These are phyloP conservation scores for Verticillium longisporum DNA, from an alignment of 2,329 filamentous ascomycete species.

Conservation along the genomic window DNA sequence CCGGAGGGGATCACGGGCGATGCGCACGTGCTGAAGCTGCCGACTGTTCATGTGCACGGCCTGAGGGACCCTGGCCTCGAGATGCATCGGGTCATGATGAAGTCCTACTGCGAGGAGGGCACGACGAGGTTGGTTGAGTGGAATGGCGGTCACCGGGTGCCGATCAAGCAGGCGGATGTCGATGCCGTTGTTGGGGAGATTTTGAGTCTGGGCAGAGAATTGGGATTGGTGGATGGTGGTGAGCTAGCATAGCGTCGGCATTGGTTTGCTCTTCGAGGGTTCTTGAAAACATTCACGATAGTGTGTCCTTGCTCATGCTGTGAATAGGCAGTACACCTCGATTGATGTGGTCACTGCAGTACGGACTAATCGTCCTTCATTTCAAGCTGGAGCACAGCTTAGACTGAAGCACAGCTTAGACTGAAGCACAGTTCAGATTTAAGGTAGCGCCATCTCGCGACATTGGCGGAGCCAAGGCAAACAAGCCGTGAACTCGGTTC, in stretches of 20 bases:
- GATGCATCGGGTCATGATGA: slow-evolving; percentile 47
- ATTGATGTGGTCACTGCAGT: too few relatives aligned
- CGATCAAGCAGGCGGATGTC: slow-evolving; percentile 62
- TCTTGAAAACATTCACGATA: too few relatives aligned
- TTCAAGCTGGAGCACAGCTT: not conserved
- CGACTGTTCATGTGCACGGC: slow-evolving; percentile 65
- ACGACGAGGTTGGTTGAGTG: slow-evolving; percentile 58
- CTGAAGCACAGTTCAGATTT: too few relatives aligned
- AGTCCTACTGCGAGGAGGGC: slow-evolving; percentile 51
- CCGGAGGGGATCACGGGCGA: slow-evolving; percentile 30
- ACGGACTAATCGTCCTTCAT: not conserved
- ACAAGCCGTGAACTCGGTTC: not conserved
- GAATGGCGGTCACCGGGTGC: slow-evolving; percentile 66
- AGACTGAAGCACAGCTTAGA: too few relatives aligned
- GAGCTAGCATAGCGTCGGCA: not conserved
- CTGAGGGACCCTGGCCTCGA: slow-evolving; percentile 51
- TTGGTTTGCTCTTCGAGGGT: not conserved
- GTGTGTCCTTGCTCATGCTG: too few relatives aligned
- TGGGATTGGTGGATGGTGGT: not conserved
- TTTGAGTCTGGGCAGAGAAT: slow-evolving; percentile 38
- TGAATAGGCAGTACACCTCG: too few relatives aligned
- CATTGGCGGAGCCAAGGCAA: not conserved
- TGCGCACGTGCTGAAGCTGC: slow-evolving; percentile 44
- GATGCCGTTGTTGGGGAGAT: slow-evolving; percentile 46
- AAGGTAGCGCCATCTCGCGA: not conserved